These are phyloP conservation scores for Melampsora americana DNA, from an alignment of 1,284 basidiomycete genomes.

Conservation along the genomic window DNA sequence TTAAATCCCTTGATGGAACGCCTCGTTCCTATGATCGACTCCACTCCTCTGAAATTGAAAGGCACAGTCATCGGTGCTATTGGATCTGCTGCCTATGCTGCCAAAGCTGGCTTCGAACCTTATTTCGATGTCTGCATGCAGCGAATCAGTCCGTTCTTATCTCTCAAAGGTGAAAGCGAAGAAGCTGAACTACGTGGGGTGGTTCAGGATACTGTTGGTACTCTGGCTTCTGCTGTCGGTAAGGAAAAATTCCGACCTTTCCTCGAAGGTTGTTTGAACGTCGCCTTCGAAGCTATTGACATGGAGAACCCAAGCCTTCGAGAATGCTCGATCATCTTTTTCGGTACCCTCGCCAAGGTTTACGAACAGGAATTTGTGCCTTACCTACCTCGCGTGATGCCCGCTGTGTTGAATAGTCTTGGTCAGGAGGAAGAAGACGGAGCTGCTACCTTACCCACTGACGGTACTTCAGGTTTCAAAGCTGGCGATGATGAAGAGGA, in stretches of 20 bases:
- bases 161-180: constrained; percentile 81
- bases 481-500: constrained; percentile 57
- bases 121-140: constrained; percentile 94
- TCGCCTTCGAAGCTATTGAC: constrained; percentile 84
- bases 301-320: constrained; percentile 81
- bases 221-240: constrained; percentile 95
- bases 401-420: constrained; percentile 78
- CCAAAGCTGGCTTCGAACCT: constrained; percentile 83
- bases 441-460: constrained; percentile 15
- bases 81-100: constrained; percentile 96
- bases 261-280: constrained; percentile 92
- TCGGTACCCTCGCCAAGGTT: constrained; percentile 93
- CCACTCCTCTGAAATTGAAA: constrained; percentile 80
- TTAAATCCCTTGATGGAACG: constrained; percentile 93
- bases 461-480: constrained; percentile 64
- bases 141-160: constrained; percentile 78
- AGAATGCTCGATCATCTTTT: constrained; percentile 98
- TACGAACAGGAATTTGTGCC: constrained; percentile 90
- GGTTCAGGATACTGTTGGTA: constrained; percentile 96
- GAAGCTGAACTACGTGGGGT: constrained; percentile 88
- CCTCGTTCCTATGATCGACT: constrained; percentile 80
- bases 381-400: constrained; percentile 82
- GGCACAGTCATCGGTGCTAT: constrained; percentile 96
- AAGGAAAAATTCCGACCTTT: constrained; percentile 90
- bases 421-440: constrained; percentile 63